Evolutionary conservation across 371 early-diverging fungal genomes (phyloP).

Genomic region (Mucor mucedo): DNA sequence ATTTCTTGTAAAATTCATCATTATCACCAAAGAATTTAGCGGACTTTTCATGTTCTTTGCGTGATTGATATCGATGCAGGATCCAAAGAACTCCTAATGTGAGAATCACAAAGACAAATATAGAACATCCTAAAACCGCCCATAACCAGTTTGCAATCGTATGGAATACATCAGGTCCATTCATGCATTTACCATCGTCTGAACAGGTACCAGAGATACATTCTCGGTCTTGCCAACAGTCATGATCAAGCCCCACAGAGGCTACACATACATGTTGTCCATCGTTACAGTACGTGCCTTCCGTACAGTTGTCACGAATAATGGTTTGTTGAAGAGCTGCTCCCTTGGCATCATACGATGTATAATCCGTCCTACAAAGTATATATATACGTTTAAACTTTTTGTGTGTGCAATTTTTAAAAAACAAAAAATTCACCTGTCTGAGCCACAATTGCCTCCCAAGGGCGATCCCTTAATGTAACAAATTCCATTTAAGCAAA

Average conservation of each 20-base stretch:
- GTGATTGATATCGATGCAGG: constrained; percentile 36
- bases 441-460: constrained; percentile 32
- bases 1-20: constrained; percentile 26
- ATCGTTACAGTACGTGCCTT: constrained; percentile 25
- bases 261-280: constrained; percentile 10
- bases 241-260: constrained; percentile 6
- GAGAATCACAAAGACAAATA: constrained; percentile 28
- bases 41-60: constrained; percentile 32
- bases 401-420: background rate
- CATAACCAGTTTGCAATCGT: constrained; percentile 31
- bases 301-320: constrained; percentile 38
- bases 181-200: constrained; percentile 18
- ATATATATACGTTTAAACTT: background rate
- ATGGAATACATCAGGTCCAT: constrained; percentile 26
- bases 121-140: constrained; percentile 22
- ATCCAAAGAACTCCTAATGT: constrained; percentile 31
- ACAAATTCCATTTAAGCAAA: constrained; percentile 35
- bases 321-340: constrained; percentile 28
- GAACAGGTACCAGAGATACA: constrained; percentile 27
- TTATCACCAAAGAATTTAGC: constrained; percentile 31
- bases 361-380: constrained; percentile 33
- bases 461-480: constrained; percentile 30
- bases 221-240: constrained; percentile 33
- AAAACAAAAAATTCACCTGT: too few relatives aligned
- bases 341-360: constrained; percentile 34